Percentiles rank a stretch among this genome's conserved stretches.
These are phyloP conservation scores for Carex pumila DNA, from an alignment of 176 grass and related monocot genomes.

Conservation along the genomic window DNA sequence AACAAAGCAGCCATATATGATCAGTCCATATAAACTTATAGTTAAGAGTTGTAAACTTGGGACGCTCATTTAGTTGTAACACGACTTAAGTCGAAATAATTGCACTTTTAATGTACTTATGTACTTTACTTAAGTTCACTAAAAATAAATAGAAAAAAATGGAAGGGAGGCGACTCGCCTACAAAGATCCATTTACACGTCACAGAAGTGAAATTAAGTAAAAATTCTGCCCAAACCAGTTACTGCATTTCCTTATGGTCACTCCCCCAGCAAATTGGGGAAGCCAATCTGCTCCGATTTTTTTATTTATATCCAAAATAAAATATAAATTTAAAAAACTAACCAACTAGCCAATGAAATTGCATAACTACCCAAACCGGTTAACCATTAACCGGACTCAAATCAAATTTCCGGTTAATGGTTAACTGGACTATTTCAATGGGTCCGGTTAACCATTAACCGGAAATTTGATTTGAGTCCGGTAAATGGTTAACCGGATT, in stretches of 20 bases:
- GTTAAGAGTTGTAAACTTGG: neutral
- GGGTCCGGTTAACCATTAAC: too few species aligned
- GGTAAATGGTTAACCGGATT: too few species aligned
- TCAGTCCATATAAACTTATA: neutral
- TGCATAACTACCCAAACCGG: too few species aligned
- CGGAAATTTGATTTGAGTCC: too few species aligned
- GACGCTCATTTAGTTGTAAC: neutral
- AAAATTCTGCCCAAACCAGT: neutral
- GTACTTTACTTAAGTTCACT: neutral
- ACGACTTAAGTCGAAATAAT: neutral
- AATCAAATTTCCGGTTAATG: too few species aligned
- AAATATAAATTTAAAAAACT: too few species aligned
- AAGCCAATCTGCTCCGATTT: too few species aligned
- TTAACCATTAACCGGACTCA: too few species aligned
- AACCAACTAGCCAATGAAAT: too few species aligned
- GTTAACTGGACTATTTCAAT: too few species aligned
- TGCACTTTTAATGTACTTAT: neutral
- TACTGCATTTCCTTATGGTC: neutral
- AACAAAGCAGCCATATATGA: neutral
- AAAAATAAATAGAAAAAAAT: neutral
- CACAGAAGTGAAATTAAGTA: neutral
- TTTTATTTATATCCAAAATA: too few species aligned
- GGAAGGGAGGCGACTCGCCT: neutral
- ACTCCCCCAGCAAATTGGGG: neutral
- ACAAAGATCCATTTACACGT: neutral